phyloP scores from a whole-genome alignment of 495 filamentous ascomycete genomes.

The Hypoxylon subgilvum region DNA sequence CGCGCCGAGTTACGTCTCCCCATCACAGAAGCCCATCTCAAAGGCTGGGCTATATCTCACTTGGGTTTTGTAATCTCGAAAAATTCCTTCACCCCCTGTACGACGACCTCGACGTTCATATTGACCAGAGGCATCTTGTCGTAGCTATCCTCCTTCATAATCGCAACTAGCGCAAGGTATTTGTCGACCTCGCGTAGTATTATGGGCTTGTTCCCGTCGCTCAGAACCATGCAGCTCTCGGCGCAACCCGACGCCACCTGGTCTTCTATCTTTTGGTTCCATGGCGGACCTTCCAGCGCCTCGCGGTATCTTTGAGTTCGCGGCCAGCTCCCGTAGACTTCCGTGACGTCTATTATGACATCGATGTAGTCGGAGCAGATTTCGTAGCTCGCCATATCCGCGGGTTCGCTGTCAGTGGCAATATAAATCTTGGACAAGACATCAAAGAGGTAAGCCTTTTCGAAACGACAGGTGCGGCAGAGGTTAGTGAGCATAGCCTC shows the following conservation, averaged over 20 bases:
- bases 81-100: constrained; percentile 60
- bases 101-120: constrained; percentile 62
- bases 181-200: constrained; percentile 91
- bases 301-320: constrained; percentile 58
- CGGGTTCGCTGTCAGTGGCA: constrained; percentile 89
- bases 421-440: constrained; percentile 98
- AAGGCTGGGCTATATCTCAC: constrained; percentile 11
- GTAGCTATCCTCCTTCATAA: constrained; percentile 70
- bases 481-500: constrained; percentile 91
- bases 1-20: neutral
- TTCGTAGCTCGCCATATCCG: constrained; percentile 92
- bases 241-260: constrained; percentile 69
- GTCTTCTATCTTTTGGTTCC: constrained; percentile 68
- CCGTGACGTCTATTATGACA: constrained; percentile 92
- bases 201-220: constrained; percentile 78
- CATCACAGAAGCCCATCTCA: neutral
- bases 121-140: constrained; percentile 65
- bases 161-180: constrained; percentile 77
- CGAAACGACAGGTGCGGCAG: constrained; percentile 85
- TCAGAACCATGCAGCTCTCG: constrained; percentile 78
- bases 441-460: constrained; percentile 97
- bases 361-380: constrained; percentile 98
- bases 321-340: constrained; percentile 84
- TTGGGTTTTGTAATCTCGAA: constrained; percentile 63
- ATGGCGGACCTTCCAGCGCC: constrained; percentile 63